Evolutionary conservation across 1,284 basidiomycete genomes (phyloP), one percentile per base, ranked within the genome.

Genomic region (Rhodotorula sp.): DNA sequence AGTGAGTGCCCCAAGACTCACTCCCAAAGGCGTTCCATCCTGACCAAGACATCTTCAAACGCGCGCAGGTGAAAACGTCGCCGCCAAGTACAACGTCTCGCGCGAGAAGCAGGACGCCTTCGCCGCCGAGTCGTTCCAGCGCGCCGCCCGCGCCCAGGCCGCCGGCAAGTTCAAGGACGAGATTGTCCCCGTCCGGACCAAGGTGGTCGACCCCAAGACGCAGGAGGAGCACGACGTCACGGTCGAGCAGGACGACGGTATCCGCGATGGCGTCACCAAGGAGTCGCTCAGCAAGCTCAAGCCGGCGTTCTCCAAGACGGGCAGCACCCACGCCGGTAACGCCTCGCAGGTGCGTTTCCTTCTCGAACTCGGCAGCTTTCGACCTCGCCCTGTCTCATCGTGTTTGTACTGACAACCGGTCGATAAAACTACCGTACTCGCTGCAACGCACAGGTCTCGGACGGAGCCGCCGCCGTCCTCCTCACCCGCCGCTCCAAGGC

Each of bases 401-500:
- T 43, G 39, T 14, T 3, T 26, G 29, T 8, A n/a, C 34, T 46
- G 51, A 31, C 51, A 8, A 43, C 8, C 29, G 20, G 56, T 60
- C 54, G 56, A 39, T 57, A 23, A 47, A 47, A 72, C 77, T 73
- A n/a, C 51, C 69, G 34, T 34, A 34, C 29, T 39, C 34, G 18
- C 3, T 60, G 52, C 1, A 14, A 8, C 47, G 49, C 47, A 15
- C 64, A 75, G 70, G 89, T 99, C 61, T 94, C 93, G n/a, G 97
- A 99, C 80, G 96, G 96, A 73, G 96, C 96, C 31, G 93, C 95
- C 62, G 95, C 95, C 0, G 94, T 98, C 62, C 83, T 99, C 67
- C 89, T 98, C 69, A 87, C 92, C 49, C 87, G 93, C 72, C 88
- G 96, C 68, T 91, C 90, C 43, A 87, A 90, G 51, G 96, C 96